Percentiles rank a stretch among this genome's conserved stretches.
phyloP scores from a whole-genome alignment of 2,329 filamentous ascomycete species.

The Arachnopeziza araneosa region DNA sequence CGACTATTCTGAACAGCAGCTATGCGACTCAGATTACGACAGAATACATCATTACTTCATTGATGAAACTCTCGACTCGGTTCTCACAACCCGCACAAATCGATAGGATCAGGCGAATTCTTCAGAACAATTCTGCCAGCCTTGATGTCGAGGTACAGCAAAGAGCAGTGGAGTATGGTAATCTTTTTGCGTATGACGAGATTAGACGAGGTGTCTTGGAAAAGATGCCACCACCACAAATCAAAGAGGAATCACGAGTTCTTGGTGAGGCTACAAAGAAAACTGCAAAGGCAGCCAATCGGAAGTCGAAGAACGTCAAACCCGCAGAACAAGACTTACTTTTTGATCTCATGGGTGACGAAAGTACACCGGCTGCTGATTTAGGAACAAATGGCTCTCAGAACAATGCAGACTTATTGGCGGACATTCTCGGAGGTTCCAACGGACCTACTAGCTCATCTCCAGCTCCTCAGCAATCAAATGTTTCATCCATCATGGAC shows the following conservation, averaged over 20 bases:
- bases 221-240: constrained; percentile 96
- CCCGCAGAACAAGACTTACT: constrained; percentile 88
- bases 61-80: constrained; percentile 91
- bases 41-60: constrained; percentile 91
- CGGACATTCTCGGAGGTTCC: constrained; percentile 82
- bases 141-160: constrained; percentile 95
- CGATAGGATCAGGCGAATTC: constrained; percentile 73
- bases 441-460: constrained; percentile 43
- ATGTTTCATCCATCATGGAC: constrained; percentile 79
- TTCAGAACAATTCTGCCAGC: constrained; percentile 75
- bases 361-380: constrained; percentile 56
- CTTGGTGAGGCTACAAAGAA: constrained; percentile 73
- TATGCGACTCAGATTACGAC: constrained; percentile 88
- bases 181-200: constrained; percentile 85
- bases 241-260: constrained; percentile 89
- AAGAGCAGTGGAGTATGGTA: constrained; percentile 89
- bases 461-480: constrained; percentile 49
- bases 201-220: constrained; percentile 87
- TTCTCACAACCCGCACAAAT: constrained; percentile 79
- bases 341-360: constrained; percentile 84
- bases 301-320: constrained; percentile 72
- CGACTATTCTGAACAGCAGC: constrained; percentile 86
- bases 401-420: constrained; percentile 81
- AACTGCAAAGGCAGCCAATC: constrained; percentile 61
- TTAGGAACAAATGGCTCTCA: constrained; percentile 68